phyloP scores from a whole-genome alignment of 2,329 filamentous ascomycete genomes.

The Aspergillus tanneri region DNA sequence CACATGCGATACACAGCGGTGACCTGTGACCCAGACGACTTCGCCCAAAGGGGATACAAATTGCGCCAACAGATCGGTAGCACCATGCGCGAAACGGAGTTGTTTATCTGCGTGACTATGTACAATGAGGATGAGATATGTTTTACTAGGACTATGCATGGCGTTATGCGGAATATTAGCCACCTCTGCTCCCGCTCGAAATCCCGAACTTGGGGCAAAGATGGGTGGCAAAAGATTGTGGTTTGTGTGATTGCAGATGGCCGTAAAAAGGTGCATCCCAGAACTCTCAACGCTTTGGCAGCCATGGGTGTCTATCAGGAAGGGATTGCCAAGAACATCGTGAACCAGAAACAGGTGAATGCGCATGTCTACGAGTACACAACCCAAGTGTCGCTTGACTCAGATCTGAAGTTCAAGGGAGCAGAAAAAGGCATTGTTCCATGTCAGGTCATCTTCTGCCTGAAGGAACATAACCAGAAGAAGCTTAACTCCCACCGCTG shows the following conservation, averaged over 20 bases:
- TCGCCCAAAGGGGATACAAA: conserved; percentile 83
- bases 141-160: conserved; percentile 97
- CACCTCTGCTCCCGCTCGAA: conserved; percentile 93
- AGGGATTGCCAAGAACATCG: conserved; percentile 96
- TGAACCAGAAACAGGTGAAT: conserved; percentile 93
- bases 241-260: conserved; percentile 96
- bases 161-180: conserved; percentile 95
- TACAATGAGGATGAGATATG: conserved; percentile 98
- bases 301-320: conserved; percentile 98
- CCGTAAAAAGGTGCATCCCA: conserved; percentile 85
- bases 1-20: conserved; percentile 99
- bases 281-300: conserved; percentile 89
- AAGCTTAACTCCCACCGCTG: conserved; percentile 98
- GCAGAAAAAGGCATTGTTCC: conserved; percentile 98
- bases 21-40: conserved; percentile 96
- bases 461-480: conserved; percentile 96
- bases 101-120: conserved; percentile 98
- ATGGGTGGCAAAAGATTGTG: conserved; percentile 98
- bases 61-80: conserved; percentile 84
- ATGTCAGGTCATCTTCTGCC: conserved; percentile 95
- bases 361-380: conserved; percentile 99
- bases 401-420: conserved; percentile 97
- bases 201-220: conserved; percentile 93
- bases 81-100: conserved; percentile 83
- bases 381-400: conserved; percentile 92